Conservation (phyloP, 2,329 filamentous ascomycete genomes). For the Monosporascus cannonballus region DNA sequence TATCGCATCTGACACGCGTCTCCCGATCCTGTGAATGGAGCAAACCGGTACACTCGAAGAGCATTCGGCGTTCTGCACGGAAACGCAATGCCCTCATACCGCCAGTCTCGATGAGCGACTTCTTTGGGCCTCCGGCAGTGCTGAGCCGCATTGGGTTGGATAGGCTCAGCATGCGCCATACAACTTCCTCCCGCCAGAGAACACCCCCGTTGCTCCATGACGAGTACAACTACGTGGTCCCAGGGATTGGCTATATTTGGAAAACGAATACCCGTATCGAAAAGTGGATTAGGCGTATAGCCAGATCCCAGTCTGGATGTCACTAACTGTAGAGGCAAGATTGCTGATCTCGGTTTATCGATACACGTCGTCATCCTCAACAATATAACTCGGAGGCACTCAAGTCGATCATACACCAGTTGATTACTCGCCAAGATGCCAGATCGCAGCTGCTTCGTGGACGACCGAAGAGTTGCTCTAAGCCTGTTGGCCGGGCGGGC, state of each 20-base stretch:
- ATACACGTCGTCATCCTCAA: slow-evolving; percentile 40
- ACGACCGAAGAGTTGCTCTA: slow-evolving; percentile 38
- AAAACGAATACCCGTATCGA: slow-evolving; percentile 6
- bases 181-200: slow-evolving; percentile 9
- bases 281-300: slow-evolving; percentile 5
- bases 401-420: slow-evolving; percentile 17
- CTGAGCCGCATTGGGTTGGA: neutral
- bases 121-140: neutral
- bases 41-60: too few relatives aligned
- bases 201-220: slow-evolving; percentile 11
- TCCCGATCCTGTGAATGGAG: too few relatives aligned
- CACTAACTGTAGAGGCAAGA: slow-evolving; percentile 33
- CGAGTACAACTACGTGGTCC: slow-evolving; percentile 7
- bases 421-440: slow-evolving; percentile 26
- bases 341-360: slow-evolving; percentile 37
- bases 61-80: too few relatives aligned
- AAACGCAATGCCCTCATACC: too few relatives aligned
- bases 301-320: slow-evolving; percentile 13
- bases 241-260: slow-evolving; percentile 9
- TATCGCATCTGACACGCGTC: too few relatives aligned
- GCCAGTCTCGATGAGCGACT: too few relatives aligned
- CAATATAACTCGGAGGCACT: slow-evolving; percentile 27
- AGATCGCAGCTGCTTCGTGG: slow-evolving; percentile 29
- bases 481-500: slow-evolving; percentile 33
- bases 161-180: neutral